A percentile compares a stretch with the other conserved stretches of the same genome.
Evolutionary conservation across 1,284 basidiomycete genomes (phyloP).

Genomic region (Malassezia sympodialis): DNA sequence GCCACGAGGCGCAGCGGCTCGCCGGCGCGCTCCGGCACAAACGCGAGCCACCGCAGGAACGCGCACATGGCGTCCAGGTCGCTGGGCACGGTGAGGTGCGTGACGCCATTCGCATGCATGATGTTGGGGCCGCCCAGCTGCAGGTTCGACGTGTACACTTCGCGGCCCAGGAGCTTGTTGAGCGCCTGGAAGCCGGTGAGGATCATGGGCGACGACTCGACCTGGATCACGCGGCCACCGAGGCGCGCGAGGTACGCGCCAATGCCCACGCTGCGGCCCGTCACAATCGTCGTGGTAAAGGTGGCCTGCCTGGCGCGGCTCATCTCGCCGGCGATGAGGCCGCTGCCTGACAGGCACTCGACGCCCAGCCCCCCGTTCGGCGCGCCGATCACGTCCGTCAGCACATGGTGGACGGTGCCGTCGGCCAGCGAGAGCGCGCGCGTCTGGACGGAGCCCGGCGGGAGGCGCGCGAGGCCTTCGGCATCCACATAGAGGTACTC

Average conservation of each 20-base stretch:
- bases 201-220: constrained; percentile 98
- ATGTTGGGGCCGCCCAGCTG: constrained; percentile 90
- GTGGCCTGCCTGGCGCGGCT: constrained; percentile 97
- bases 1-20: constrained; percentile 29
- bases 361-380: constrained; percentile 90
- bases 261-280: constrained; percentile 95
- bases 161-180: constrained; percentile 97
- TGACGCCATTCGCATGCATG: constrained; percentile 62
- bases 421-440: constrained; percentile 58
- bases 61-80: constrained; percentile 56
- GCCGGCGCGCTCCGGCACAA: constrained; percentile 55
- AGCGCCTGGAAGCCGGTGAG: constrained; percentile 91
- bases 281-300: constrained; percentile 98
- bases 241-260: constrained; percentile 97
- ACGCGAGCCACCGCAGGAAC: constrained; percentile 79
- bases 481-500: constrained; percentile 78
- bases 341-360: constrained; percentile 87
- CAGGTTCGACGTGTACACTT: constrained; percentile 96
- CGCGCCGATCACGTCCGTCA: constrained; percentile 89
- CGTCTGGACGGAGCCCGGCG: constrained; percentile 63
- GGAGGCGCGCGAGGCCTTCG: constrained; percentile 54
- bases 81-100: constrained; percentile 84
- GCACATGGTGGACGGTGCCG: constrained; percentile 79
- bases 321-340: constrained; percentile 96
- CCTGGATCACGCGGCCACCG: constrained; percentile 94